Conservation (phyloP, 345 rosid genomes). For the Citrus hindsii region DNA sequence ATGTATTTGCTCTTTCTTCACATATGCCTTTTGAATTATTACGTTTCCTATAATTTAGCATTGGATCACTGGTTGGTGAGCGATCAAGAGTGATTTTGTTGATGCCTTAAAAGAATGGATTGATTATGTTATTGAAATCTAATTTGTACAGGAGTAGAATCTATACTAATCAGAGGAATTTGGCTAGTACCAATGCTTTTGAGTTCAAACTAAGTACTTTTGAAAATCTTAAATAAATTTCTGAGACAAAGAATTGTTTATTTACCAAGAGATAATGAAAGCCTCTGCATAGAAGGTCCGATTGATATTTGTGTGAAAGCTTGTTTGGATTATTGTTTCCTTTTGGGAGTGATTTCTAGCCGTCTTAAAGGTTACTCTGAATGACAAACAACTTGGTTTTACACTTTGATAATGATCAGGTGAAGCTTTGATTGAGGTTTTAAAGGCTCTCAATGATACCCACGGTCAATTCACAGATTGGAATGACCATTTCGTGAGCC, state of each 20-base stretch:
- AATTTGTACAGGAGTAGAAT: neutral
- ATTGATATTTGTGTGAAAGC: neutral
- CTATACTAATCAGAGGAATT: neutral
- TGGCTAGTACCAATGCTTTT: neutral
- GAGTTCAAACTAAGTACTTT: neutral
- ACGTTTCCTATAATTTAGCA: neutral
- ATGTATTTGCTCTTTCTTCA: neutral
- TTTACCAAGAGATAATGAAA: neutral
- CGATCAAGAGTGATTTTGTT: neutral
- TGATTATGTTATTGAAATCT: neutral
- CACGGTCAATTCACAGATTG: slow-evolving; percentile 45
- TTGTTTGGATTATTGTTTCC: neutral
- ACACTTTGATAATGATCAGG: slow-evolving; percentile 35
- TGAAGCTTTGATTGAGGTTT: slow-evolving; percentile 64
- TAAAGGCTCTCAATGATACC: slow-evolving; percentile 54
- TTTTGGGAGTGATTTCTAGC: neutral
- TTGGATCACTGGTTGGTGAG: neutral
- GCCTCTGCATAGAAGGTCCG: neutral
- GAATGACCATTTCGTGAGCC: slow-evolving; percentile 64
- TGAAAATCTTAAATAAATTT: neutral
- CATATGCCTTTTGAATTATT: neutral
- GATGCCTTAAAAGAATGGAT: too few species aligned
- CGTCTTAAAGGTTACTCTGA: neutral
- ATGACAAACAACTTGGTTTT: slow-evolving; percentile 5
- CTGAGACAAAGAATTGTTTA: neutral